Evolutionary conservation across 495 filamentous ascomycete species (phyloP).

Genomic region (Cryomyces minteri): DNA sequence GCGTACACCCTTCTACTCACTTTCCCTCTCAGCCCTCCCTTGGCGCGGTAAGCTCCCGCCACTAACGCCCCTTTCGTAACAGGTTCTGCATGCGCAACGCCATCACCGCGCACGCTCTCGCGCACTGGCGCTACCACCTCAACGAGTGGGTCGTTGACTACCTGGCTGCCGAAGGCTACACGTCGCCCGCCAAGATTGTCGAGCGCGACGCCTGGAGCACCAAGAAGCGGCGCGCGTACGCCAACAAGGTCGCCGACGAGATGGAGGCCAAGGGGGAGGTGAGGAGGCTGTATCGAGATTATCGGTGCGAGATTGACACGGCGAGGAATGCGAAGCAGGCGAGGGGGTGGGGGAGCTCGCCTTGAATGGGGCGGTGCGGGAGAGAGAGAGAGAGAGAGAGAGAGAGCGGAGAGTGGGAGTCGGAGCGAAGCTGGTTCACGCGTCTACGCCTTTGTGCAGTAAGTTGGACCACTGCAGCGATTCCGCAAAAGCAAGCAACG

Average conservation of each 20-base stretch:
- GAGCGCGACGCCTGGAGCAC: conserved; percentile 32
- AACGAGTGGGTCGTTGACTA: conserved; percentile 49
- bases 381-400: too few species aligned
- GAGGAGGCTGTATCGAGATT: conserved; percentile 37
- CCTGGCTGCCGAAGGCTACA: conserved; percentile 34
- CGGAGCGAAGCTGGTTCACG: too few species aligned
- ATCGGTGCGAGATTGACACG: conserved; percentile 34
- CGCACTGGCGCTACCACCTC: conserved; percentile 60
- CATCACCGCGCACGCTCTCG: conserved; percentile 45
- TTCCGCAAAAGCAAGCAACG: too few species aligned
- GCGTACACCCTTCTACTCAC: background rate
- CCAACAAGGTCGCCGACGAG: conserved; percentile 34
- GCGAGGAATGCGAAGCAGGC: conserved; percentile 28
- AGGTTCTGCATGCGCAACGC: conserved; percentile 51
- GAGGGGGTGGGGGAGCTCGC: background rate
- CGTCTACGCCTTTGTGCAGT: too few species aligned
- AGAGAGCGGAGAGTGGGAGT: too few species aligned
- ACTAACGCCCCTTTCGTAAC: too few species aligned
- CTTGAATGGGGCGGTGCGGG: background rate
- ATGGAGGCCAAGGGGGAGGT: conserved; percentile 39
- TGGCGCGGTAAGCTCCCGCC: background rate
- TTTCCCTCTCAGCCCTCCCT: background rate
- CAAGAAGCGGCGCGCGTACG: conserved; percentile 32
- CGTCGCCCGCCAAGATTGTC: conserved; percentile 31
- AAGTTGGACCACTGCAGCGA: too few species aligned